phyloP scores from a whole-genome alignment of 2,329 filamentous ascomycete genomes.

The Epichloe hybrida region DNA sequence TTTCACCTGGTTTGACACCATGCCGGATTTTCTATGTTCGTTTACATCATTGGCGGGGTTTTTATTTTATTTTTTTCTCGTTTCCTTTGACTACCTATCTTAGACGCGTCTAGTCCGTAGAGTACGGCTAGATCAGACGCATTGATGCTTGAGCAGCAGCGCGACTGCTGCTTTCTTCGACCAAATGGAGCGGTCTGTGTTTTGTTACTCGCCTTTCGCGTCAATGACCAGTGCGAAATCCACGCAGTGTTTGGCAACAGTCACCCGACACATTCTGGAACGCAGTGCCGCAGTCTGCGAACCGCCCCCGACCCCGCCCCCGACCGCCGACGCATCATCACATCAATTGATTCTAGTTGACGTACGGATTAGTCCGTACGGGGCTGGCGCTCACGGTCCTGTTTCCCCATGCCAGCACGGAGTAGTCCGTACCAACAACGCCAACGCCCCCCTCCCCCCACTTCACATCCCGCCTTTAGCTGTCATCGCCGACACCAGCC shows the following conservation, averaged over 20 bases:
- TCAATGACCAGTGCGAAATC: too few relatives aligned
- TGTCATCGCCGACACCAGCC: slow-evolving; percentile 6
- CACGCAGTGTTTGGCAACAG: too few relatives aligned
- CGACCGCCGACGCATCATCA: neutral
- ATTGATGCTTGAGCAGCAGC: slow-evolving; percentile 2
- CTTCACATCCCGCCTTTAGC: neutral
- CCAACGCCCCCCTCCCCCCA: neutral
- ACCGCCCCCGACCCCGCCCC: too few relatives aligned
- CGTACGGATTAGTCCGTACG: too few relatives aligned
- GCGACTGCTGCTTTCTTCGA: neutral
- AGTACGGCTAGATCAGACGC: slow-evolving; percentile 5
- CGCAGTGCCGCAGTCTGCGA: neutral
- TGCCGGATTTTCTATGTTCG: neutral
- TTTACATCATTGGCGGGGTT: neutral
- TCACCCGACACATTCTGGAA: too few relatives aligned
- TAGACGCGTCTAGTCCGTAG: slow-evolving; percentile 4
- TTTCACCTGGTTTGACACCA: neutral
- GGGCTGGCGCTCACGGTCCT: slow-evolving; percentile 5
- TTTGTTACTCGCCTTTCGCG: too few relatives aligned
- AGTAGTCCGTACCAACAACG: neutral
- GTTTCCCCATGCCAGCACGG: slow-evolving; percentile 7
- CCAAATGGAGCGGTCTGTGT: too few relatives aligned
- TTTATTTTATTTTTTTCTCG: neutral
- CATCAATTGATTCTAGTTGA: neutral
- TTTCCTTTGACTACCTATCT: neutral